Evolutionary conservation across 169 alveolate genomes (phyloP).

Genomic region (Cryptosporidium sp.): DNA sequence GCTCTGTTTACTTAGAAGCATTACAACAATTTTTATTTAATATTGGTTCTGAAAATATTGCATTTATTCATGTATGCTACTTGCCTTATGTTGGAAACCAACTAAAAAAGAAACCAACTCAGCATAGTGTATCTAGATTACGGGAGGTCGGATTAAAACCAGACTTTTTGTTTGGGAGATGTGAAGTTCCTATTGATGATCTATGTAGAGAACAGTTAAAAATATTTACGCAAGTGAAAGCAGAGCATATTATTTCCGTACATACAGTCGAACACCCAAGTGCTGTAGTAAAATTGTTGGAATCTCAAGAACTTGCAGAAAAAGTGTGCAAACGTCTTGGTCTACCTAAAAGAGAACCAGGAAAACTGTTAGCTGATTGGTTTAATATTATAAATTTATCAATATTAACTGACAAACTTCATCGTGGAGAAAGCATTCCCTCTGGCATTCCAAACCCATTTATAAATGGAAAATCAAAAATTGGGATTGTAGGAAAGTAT

Average conservation of each 20-base stretch:
- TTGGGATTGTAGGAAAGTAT: slow-evolving; percentile 94
- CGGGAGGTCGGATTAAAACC: slow-evolving; percentile 86
- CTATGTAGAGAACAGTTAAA: slow-evolving; percentile 35
- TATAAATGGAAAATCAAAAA: slow-evolving; percentile 70
- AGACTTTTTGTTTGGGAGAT: slow-evolving; percentile 81
- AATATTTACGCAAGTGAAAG: slow-evolving; percentile 74
- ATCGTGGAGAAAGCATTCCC: slow-evolving; percentile 35
- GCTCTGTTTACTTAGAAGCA: slow-evolving; percentile 93
- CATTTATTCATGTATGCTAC: slow-evolving; percentile 85
- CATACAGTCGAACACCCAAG: slow-evolving; percentile 76
- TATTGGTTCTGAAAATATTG: slow-evolving; percentile 89
- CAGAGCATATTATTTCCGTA: slow-evolving; percentile 73
- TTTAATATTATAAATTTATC: slow-evolving; percentile 17
- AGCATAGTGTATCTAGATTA: slow-evolving; percentile 91
- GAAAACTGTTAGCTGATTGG: slow-evolving; percentile 50
- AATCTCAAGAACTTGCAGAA: slow-evolving; percentile 73
- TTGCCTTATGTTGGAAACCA: slow-evolving; percentile 92
- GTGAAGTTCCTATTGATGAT: slow-evolving; percentile 68
- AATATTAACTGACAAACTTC: slow-evolving; percentile 13
- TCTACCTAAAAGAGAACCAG: slow-evolving; percentile 27
- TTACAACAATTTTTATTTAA: slow-evolving; percentile 87
- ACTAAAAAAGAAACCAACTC: slow-evolving; percentile 93
- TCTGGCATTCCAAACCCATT: slow-evolving; percentile 20
- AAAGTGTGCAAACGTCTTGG: slow-evolving; percentile 37
- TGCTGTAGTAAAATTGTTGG: slow-evolving; percentile 70